These are phyloP conservation scores for Aspergillus neoniger DNA, from an alignment of 2,329 filamentous ascomycete genomes.

Conservation along the genomic window DNA sequence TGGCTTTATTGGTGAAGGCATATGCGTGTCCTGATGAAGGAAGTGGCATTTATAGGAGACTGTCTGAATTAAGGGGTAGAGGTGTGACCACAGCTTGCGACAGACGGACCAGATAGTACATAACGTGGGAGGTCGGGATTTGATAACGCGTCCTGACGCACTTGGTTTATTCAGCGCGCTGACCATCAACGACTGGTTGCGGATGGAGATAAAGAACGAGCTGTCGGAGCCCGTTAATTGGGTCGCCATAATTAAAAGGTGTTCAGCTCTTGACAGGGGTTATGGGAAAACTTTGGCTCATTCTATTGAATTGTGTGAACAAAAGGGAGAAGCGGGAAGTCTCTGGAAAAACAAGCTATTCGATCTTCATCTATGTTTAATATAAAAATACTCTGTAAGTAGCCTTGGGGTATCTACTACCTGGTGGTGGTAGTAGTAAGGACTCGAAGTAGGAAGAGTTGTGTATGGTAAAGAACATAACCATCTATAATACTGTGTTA, in stretches of 20 bases:
- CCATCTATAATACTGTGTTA: too few species aligned
- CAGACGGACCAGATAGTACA: background rate
- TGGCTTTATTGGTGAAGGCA: background rate
- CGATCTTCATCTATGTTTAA: background rate
- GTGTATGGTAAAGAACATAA: background rate
- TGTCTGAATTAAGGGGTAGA: background rate
- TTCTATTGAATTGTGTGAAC: background rate
- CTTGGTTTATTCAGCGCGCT: background rate
- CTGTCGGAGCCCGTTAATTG: background rate
- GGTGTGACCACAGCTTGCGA: background rate
- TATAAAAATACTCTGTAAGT: too few species aligned
- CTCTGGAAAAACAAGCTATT: background rate
- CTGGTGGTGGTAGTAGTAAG: background rate
- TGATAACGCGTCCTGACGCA: constrained; percentile 5
- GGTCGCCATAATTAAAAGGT: background rate
- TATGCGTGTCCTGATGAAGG: background rate
- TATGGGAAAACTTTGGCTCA: background rate
- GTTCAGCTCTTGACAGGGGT: background rate
- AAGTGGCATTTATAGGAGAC: background rate
- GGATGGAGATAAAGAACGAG: background rate
- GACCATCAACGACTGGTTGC: background rate
- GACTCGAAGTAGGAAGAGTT: background rate
- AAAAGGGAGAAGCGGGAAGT: background rate
- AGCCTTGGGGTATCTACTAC: too few species aligned
- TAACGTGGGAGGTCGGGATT: background rate